Percentiles rank a stretch among this genome's conserved stretches.
These are phyloP conservation scores for Mortierella sp. DNA, from an alignment of 371 early-diverging fungal genomes.

Conservation along the genomic window DNA sequence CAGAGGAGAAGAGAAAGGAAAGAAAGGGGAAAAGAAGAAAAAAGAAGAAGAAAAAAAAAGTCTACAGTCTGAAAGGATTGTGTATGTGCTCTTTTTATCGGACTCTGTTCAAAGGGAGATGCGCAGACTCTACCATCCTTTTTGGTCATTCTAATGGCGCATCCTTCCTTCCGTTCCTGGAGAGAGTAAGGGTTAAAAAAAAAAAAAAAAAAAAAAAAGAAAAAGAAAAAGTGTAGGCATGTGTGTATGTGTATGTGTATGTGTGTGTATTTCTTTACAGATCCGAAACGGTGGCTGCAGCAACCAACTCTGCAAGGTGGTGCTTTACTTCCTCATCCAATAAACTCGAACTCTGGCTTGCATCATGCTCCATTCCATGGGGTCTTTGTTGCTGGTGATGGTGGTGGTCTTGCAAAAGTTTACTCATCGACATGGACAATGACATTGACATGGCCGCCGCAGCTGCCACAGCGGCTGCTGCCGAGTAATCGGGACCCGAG, in stretches of 20 bases:
- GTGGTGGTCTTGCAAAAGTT: neutral
- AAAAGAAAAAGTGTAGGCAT: too few relatives aligned
- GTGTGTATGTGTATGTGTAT: too few relatives aligned
- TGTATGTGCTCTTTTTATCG: too few relatives aligned
- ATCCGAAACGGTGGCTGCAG: neutral
- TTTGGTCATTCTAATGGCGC: neutral
- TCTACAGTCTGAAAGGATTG: neutral
- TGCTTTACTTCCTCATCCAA: neutral
- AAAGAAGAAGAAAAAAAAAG: neutral
- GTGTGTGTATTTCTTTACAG: too few relatives aligned
- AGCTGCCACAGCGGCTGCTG: too few relatives aligned
- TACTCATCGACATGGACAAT: neutral
- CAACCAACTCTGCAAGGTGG: neutral
- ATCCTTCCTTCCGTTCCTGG: neutral
- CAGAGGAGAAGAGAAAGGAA: neutral
- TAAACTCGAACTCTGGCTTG: neutral
- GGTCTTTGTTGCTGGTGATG: neutral
- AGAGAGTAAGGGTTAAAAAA: neutral
- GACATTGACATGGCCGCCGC: conserved; percentile 4
- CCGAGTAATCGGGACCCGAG: neutral
- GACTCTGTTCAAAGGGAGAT: neutral
- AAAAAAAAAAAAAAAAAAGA: neutral
- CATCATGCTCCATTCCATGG: too few relatives aligned
- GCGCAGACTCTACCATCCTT: neutral
- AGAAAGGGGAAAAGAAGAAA: neutral